Evolutionary conservation across 2,329 filamentous ascomycete genomes (phyloP).

Genomic region (Ascochyta fabae): DNA sequence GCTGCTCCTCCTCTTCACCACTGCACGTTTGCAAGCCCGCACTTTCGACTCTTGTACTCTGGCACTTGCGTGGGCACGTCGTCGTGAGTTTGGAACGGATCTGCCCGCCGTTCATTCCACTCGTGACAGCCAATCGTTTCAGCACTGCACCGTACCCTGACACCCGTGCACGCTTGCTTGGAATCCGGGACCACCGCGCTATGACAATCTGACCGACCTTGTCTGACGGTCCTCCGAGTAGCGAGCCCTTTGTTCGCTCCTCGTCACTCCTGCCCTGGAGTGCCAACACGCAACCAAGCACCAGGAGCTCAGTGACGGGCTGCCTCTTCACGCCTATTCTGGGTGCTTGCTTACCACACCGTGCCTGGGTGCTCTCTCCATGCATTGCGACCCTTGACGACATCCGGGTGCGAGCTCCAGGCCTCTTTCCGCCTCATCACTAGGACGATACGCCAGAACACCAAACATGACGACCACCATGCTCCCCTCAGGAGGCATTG

Average conservation of each 20-base stretch:
- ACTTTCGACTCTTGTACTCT: not conserved
- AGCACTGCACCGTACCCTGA: constrained; percentile 46
- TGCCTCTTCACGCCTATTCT: constrained; percentile 28
- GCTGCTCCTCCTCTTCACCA: constrained; percentile 14
- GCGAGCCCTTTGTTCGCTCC: constrained; percentile 44
- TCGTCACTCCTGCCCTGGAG: constrained; percentile 36
- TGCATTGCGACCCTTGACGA: constrained; percentile 48
- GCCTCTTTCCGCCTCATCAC: constrained; percentile 25
- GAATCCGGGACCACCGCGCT: constrained; percentile 47
- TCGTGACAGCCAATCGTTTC: constrained; percentile 51
- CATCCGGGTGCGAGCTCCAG: constrained; percentile 44
- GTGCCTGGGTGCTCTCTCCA: constrained; percentile 50
- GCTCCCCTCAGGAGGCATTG: constrained; percentile 40
- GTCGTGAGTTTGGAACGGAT: constrained; percentile 5
- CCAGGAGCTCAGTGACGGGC: constrained; percentile 36
- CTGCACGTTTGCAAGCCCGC: not conserved
- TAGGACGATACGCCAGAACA: constrained; percentile 15
- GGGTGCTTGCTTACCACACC: constrained; percentile 35
- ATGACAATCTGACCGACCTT: constrained; percentile 48
- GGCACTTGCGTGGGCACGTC: constrained; percentile 9
- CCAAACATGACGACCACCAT: constrained; percentile 40
- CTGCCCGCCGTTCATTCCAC: constrained; percentile 36
- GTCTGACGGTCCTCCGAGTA: constrained; percentile 44
- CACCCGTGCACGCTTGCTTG: constrained; percentile 46
- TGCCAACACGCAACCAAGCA: constrained; percentile 33